These are phyloP conservation scores for Aspergillus sp. DNA, from an alignment of 2,329 filamentous ascomycete species.

Conservation along the genomic window DNA sequence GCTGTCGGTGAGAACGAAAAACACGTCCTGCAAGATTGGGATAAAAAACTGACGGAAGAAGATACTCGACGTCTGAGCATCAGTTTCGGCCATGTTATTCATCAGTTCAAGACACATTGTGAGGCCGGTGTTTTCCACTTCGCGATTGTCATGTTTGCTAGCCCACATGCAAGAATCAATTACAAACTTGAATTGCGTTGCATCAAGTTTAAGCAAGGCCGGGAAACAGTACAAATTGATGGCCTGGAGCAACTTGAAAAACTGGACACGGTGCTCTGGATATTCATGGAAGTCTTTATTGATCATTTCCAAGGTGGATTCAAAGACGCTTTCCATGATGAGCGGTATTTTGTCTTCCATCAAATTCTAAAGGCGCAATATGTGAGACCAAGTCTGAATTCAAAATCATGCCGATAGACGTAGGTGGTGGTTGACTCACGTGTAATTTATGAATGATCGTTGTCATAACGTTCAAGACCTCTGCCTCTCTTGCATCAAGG, in stretches of 20 bases:
- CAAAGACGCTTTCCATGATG: slow-evolving; percentile 98
- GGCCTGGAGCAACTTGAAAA: slow-evolving; percentile 91
- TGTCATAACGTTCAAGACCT: slow-evolving; percentile 95
- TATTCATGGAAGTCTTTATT: slow-evolving; percentile 99
- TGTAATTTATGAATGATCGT: slow-evolving; percentile 94
- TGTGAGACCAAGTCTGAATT: slow-evolving; percentile 3
- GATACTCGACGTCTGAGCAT: slow-evolving; percentile 74
- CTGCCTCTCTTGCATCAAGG: slow-evolving; percentile 86
- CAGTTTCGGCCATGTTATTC: slow-evolving; percentile 92
- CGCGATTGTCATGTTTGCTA: slow-evolving; percentile 99
- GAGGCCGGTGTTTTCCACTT: slow-evolving; percentile 90
- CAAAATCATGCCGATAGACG: neutral
- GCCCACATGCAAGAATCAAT: slow-evolving; percentile 99
- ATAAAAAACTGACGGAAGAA: slow-evolving; percentile 99
- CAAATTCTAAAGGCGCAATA: slow-evolving; percentile 52
- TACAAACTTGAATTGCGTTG: slow-evolving; percentile 96
- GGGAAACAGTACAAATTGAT: slow-evolving; percentile 98
- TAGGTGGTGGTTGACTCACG: slow-evolving; percentile 51
- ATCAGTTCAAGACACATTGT: slow-evolving; percentile 98
- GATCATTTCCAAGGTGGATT: slow-evolving; percentile 98
- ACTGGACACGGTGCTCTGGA: slow-evolving; percentile 97
- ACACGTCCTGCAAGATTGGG: slow-evolving; percentile 91
- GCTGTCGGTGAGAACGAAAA: slow-evolving; percentile 94
- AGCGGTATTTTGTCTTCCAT: slow-evolving; percentile 98
- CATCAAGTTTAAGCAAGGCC: slow-evolving; percentile 85